phyloP scores from a whole-genome alignment of 2,329 filamentous ascomycete species.

The Nothophaeocryptopus gaeumannii region DNA sequence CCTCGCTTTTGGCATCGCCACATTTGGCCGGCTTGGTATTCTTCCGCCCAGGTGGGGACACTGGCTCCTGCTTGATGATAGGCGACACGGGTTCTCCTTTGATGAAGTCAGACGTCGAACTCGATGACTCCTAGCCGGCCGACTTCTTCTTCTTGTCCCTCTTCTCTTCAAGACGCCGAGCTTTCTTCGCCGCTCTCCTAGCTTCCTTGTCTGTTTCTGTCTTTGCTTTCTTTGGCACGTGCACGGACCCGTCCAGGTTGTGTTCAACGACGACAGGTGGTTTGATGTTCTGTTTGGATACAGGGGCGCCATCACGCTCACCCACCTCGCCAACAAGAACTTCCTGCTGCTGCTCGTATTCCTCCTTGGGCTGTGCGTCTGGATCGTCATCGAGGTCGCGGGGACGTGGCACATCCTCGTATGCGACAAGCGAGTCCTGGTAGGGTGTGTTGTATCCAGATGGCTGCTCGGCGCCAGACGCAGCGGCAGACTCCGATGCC shows the following conservation, averaged over 20 bases:
- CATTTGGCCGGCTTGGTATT: too few relatives aligned
- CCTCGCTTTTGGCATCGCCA: too few relatives aligned
- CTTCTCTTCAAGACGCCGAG: constrained; percentile 47
- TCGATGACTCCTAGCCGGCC: too few relatives aligned
- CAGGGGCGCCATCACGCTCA: constrained; percentile 31
- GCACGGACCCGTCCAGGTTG: constrained; percentile 22
- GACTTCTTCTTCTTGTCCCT: constrained; percentile 13
- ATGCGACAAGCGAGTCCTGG: constrained; percentile 11
- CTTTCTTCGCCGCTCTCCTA: constrained; percentile 56
- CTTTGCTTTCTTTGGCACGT: constrained; percentile 15
- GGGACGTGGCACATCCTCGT: constrained; percentile 15
- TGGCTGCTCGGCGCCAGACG: constrained; percentile 4
- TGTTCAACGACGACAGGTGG: constrained; percentile 26
- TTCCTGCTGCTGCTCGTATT: constrained; percentile 40
- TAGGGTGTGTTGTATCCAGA: constrained; percentile 11
- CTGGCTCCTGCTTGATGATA: too few relatives aligned
- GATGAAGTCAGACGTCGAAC: too few relatives aligned
- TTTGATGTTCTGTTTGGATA: constrained; percentile 35
- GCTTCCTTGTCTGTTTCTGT: constrained; percentile 49
- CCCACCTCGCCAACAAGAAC: constrained; percentile 43
- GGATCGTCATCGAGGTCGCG: constrained; percentile 13
- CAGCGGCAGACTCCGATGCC: constrained; percentile 8
- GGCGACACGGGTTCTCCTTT: too few relatives aligned
- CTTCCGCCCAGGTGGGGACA: too few relatives aligned
- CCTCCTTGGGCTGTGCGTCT: constrained; percentile 44